Percentiles rank a stretch among this genome's conserved stretches.
Conservation (phyloP, 108 stramenopile genomes). For the Nitzschia palea region DNA sequence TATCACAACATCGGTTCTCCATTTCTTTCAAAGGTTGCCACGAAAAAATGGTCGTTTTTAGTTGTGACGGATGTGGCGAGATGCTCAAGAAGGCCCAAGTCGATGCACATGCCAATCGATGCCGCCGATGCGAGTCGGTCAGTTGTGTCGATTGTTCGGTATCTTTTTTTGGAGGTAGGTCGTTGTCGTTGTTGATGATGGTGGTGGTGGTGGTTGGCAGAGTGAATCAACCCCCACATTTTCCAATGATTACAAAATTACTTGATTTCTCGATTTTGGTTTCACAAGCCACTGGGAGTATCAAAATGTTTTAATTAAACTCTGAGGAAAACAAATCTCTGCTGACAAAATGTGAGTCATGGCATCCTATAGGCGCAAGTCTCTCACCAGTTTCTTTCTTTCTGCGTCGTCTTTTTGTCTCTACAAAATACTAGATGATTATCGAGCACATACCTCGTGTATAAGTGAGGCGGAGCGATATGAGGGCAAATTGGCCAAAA, state of each 20-base stretch:
- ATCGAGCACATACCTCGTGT: slow-evolving; percentile 81
- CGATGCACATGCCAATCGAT: slow-evolving; percentile 79
- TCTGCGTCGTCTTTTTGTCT: slow-evolving; percentile 4
- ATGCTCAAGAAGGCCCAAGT: slow-evolving; percentile 86
- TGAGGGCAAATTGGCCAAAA: slow-evolving; percentile 61
- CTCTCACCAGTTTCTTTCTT: slow-evolving; percentile 15
- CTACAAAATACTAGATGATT: too few species aligned
- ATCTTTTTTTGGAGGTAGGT: slow-evolving; percentile 84
- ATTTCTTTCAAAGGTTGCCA: too few species aligned
- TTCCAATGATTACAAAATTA: slow-evolving; percentile 43
- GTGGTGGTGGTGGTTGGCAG: neutral
- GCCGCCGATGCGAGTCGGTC: slow-evolving; percentile 72
- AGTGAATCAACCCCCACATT: neutral
- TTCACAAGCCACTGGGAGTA: slow-evolving; percentile 74
- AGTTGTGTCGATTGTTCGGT: slow-evolving; percentile 83
- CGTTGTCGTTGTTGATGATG: neutral
- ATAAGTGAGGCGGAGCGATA: slow-evolving; percentile 88
- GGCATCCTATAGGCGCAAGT: too few species aligned
- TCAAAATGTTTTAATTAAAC: slow-evolving; percentile 94
- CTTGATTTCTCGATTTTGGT: slow-evolving; percentile 42
- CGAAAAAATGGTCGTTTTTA: slow-evolving; percentile 84
- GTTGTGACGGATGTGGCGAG: slow-evolving; percentile 88
- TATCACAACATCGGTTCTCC: too few species aligned
- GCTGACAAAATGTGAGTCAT: neutral
- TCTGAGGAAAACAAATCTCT: slow-evolving; percentile 50